Evolutionary conservation across 345 rosid species (phyloP).

Genomic region (Noccaea bulbosa): DNA sequence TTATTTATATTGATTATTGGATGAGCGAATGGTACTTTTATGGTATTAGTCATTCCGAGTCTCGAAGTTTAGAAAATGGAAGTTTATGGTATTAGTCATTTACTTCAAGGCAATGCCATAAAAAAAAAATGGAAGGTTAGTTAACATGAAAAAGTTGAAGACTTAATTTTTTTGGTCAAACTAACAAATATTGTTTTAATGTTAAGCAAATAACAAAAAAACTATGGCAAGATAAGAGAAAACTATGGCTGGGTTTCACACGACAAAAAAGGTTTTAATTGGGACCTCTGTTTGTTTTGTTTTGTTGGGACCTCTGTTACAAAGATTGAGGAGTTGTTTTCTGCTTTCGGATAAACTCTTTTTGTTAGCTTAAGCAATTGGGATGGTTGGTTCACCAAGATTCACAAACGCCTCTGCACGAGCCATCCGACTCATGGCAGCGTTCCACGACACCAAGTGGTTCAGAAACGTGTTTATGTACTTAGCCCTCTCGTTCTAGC

Average conservation of each 20-base stretch:
- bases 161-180: no score
- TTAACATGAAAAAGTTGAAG: no score
- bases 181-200: no score
- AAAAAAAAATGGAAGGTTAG: no score
- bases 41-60: no score
- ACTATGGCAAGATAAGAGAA: neutral
- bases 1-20: no score
- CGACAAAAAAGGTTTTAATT: no score
- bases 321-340: conserved; percentile 12
- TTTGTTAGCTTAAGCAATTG: conserved; percentile 53
- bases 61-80: no score
- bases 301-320: conserved; percentile 25
- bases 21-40: no score
- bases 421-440: conserved; percentile 72
- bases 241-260: conserved; percentile 2
- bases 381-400: conserved; percentile 83
- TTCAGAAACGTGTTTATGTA: conserved; percentile 73
- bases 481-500: conserved; percentile 73
- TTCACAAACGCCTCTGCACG: conserved; percentile 91
- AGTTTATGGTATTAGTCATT: no score
- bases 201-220: neutral
- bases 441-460: conserved; percentile 90
- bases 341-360: conserved; percentile 29
- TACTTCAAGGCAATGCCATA: no score
- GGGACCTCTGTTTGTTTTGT: no score